Conservation (phyloP, 2,329 filamentous ascomycete genomes). For the Akanthomyces muscarius region DNA sequence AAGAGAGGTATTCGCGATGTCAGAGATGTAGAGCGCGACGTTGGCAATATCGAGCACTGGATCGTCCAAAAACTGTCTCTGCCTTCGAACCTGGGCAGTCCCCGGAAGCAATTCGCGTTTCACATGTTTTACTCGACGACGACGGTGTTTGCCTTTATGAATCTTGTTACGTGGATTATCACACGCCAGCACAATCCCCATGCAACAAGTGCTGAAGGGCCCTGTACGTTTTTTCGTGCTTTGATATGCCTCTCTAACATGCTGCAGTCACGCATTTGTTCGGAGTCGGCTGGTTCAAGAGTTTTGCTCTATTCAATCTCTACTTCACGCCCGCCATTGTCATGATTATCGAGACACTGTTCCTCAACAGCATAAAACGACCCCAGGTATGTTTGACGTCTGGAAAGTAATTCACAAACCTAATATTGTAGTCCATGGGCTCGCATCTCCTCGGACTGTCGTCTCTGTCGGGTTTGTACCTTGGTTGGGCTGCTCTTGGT, state of each 20-base stretch:
- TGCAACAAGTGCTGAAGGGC: slow-evolving; percentile 17
- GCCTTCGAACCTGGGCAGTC: slow-evolving; percentile 37
- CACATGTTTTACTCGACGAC: slow-evolving; percentile 47
- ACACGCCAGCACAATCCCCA: slow-evolving; percentile 30
- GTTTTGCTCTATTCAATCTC: slow-evolving; percentile 45
- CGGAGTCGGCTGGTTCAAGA: slow-evolving; percentile 44
- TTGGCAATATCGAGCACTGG: slow-evolving; percentile 33
- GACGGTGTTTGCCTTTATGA: slow-evolving; percentile 46
- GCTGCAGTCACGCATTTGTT: slow-evolving; percentile 44
- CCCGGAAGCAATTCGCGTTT: slow-evolving; percentile 44
- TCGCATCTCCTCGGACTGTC: slow-evolving; percentile 41
- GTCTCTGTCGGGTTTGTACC: slow-evolving; percentile 40
- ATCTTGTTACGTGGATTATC: slow-evolving; percentile 45
- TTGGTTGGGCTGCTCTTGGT: slow-evolving; percentile 48
- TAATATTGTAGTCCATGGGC: slow-evolving; percentile 37
- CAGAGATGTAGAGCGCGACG: slow-evolving; percentile 18
- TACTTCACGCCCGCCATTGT: slow-evolving; percentile 41
- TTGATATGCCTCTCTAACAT: slow-evolving; percentile 10
- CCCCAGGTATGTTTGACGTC: slow-evolving; percentile 38
- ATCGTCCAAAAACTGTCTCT: slow-evolving; percentile 42
- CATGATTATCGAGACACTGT: slow-evolving; percentile 42
- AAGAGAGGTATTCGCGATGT: slow-evolving; percentile 25
- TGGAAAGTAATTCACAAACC: slow-evolving; percentile 9
- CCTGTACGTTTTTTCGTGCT: slow-evolving; percentile 17
- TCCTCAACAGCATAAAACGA: slow-evolving; percentile 52